These are phyloP conservation scores for Hypoxylon sp. DNA, from an alignment of 2,329 filamentous ascomycete species.

Conservation along the genomic window DNA sequence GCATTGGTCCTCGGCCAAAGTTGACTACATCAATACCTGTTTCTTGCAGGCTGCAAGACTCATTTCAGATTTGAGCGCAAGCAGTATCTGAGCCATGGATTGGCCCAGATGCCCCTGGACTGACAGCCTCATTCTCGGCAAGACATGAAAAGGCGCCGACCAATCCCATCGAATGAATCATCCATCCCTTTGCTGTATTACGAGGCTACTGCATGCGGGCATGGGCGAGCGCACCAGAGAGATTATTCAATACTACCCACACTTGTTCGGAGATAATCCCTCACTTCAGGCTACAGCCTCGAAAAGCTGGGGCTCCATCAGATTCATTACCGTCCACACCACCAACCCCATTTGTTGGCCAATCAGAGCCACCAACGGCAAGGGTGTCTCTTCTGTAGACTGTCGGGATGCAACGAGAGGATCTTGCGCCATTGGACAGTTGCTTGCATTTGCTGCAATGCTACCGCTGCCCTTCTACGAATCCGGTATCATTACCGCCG, in stretches of 20 bases:
- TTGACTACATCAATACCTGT: constrained; percentile 18
- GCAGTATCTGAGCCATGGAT: constrained; percentile 38
- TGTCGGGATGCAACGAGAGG: constrained; percentile 41
- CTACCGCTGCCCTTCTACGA: constrained; percentile 36
- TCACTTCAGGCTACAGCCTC: constrained; percentile 46
- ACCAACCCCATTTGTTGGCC: constrained; percentile 2
- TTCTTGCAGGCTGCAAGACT: constrained; percentile 34
- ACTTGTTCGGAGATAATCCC: constrained; percentile 52
- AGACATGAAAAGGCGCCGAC: constrained; percentile 48
- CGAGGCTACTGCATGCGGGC: constrained; percentile 55
- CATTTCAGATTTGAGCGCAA: constrained; percentile 40
- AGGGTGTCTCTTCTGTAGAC: constrained; percentile 29
- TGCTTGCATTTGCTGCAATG: constrained; percentile 42
- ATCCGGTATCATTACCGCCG: constrained; percentile 42
- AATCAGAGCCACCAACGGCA: constrained; percentile 24
- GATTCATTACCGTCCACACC: constrained; percentile 40
- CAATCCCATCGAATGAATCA: constrained; percentile 48
- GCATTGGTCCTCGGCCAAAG: constrained; percentile 1
- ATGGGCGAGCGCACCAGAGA: constrained; percentile 47
- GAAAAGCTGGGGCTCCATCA: constrained; percentile 48
- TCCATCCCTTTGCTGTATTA: constrained; percentile 50
- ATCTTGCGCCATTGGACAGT: constrained; percentile 33
- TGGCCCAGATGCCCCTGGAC: constrained; percentile 47
- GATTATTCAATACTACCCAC: constrained; percentile 50
- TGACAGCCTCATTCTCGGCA: constrained; percentile 55